Conservation (phyloP, 768 basidiomycete species). For the Hygrophoropsis aurantiaca region DNA sequence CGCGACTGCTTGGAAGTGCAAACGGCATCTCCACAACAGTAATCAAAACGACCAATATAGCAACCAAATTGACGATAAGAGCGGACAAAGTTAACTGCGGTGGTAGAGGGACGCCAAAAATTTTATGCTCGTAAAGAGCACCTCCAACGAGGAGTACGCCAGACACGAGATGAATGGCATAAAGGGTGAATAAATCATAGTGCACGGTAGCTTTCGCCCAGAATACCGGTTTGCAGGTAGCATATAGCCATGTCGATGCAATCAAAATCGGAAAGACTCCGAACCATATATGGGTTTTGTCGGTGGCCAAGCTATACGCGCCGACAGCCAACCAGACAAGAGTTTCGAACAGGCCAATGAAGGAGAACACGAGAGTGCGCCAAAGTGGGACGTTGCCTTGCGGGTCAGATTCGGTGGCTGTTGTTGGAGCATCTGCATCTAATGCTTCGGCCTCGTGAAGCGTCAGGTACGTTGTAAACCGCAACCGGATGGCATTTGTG, state of each 20-base stretch:
- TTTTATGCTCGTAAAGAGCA: conserved; percentile 47
- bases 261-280: conserved; percentile 45
- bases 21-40: conserved; percentile 66
- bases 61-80: conserved; percentile 43
- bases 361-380: conserved; percentile 56
- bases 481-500: neutral
- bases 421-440: neutral
- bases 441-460: conserved; percentile 6
- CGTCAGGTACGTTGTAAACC: neutral
- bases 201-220: conserved; percentile 58
- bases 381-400: conserved; percentile 44
- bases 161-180: conserved; percentile 45
- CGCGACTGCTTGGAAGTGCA: conserved; percentile 52
- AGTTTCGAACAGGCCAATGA: conserved; percentile 54
- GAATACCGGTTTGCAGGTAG: conserved; percentile 52
- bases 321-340: conserved; percentile 59
- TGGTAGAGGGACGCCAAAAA: conserved; percentile 45
- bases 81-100: conserved; percentile 20
- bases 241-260: conserved; percentile 66
- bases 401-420: neutral
- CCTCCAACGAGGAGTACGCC: conserved; percentile 54
- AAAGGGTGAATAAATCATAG: conserved; percentile 62
- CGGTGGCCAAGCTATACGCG: conserved; percentile 51
- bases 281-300: conserved; percentile 31
- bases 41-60: conserved; percentile 40